Base-by-base conservation (phyloP, 352 stramenopile species). In the Pythium dissotocum region DNA sequence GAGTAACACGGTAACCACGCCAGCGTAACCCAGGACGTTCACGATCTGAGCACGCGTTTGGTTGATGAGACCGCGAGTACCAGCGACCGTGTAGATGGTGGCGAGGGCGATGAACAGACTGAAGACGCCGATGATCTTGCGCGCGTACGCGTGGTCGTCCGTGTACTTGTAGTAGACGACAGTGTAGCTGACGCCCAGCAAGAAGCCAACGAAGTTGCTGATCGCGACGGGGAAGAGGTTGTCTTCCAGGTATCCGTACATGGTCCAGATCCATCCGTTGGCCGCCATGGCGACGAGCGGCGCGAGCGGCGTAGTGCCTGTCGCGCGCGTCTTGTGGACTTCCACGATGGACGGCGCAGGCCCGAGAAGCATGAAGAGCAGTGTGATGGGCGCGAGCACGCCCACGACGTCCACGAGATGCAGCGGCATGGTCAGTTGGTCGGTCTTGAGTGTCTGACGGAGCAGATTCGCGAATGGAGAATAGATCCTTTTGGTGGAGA, bases 161-260 rank as follows among this genome's bases (percentile, higher is more conserved):
- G 75, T 73, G 69, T 75, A 82, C 12, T 67, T 72, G 61, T 80
- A 87, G 70, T 82, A 87, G 28, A 84, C 28, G 16, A 63, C 44
- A 30, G 84, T 80, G 73, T 86, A 89, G 18, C 70, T 28, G 48
- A 81, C 36, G 10, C 75, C 67, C 1, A 78, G 61, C 32, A 80
- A 62, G 60, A 75, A 68, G 26, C 75, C 78, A n/a, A 81, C 67
- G 32, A 65, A 65, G 54, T 81, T 87, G 3, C 73, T 85, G 16
- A 76, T 57, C 28, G 82, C 63, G 9, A 89, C 67, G 4, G 80
- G 78, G 61, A 83, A 83, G 62, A 80, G 72, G 35, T 82, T 78
- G 67, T 59, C 42, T 21, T 63, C 69, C 49, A 85, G 77, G 36
- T 78, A 80, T 40, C 78, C 78, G 63, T 82, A 85, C 44, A 83